Percentiles rank a stretch among this genome's conserved stretches.
Evolutionary conservation across 352 stramenopile genomes (phyloP).

Genomic region (Chrysophaeum taylorii): DNA sequence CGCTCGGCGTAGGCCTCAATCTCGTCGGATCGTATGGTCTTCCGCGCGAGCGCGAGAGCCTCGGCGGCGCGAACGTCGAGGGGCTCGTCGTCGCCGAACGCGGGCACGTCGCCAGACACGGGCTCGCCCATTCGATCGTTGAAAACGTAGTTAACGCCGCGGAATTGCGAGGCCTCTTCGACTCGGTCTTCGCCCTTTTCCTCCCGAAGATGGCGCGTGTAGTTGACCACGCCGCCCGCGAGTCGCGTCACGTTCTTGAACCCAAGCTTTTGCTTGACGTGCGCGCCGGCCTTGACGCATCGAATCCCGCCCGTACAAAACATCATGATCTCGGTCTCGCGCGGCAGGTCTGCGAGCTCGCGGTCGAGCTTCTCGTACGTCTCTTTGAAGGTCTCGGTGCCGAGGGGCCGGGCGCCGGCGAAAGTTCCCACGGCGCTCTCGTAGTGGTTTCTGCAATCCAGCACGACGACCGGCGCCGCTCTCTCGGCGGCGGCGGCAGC

Average conservation of each 20-base stretch:
- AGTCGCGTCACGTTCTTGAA: conserved; percentile 64
- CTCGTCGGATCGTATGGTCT: conserved; percentile 51
- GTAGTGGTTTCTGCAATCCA: conserved; percentile 69
- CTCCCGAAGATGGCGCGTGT: conserved; percentile 49
- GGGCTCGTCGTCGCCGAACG: not conserved
- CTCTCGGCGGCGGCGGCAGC: too few relatives aligned
- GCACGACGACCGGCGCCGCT: conserved; percentile 38
- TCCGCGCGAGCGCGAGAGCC: conserved; percentile 51
- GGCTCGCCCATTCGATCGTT: conserved; percentile 56
- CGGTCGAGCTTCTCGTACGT: conserved; percentile 60
- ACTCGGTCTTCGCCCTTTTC: conserved; percentile 19
- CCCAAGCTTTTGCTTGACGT: conserved; percentile 46
- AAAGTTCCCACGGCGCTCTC: conserved; percentile 67
- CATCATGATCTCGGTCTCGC: conserved; percentile 59
- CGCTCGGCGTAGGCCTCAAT: conserved; percentile 40
- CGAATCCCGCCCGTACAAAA: conserved; percentile 69
- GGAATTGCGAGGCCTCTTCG: conserved; percentile 55
- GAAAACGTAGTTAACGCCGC: conserved; percentile 71
- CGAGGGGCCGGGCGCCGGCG: conserved; percentile 53
- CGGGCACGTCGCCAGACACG: conserved; percentile 51
- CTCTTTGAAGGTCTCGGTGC: conserved; percentile 63
- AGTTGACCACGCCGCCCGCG: conserved; percentile 63
- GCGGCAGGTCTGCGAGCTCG: conserved; percentile 47
- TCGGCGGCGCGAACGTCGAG: conserved; percentile 4
- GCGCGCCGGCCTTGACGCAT: conserved; percentile 59